Conservation (phyloP, 2,329 filamentous ascomycete species). For the Botrytis deweyae region DNA sequence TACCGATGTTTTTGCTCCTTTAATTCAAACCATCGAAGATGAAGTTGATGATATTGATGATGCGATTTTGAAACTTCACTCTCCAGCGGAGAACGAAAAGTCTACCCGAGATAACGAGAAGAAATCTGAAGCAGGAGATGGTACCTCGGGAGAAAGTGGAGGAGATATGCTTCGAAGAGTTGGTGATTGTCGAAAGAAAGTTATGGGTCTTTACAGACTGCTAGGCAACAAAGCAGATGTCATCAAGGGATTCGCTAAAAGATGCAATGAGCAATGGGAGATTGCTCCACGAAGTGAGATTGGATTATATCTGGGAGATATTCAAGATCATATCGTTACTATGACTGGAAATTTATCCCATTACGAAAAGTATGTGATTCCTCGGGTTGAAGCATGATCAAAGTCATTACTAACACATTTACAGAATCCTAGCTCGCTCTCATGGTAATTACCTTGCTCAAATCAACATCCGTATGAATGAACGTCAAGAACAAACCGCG, state of each 20-base stretch:
- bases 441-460: conserved; percentile 98
- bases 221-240: conserved; percentile 98
- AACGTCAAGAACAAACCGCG: conserved; percentile 91
- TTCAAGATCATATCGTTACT: conserved; percentile 98
- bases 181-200: conserved; percentile 92
- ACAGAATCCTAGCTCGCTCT: conserved; percentile 80
- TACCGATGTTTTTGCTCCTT: conserved; percentile 89
- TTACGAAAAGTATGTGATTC: conserved; percentile 78
- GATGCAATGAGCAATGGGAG: conserved; percentile 97
- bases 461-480: conserved; percentile 99
- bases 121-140: conserved; percentile 45
- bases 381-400: no score
- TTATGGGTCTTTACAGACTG: conserved; percentile 91
- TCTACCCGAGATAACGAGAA: conserved; percentile 47
- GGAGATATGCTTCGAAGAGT: conserved; percentile 89
- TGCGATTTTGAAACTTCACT: conserved; percentile 79
- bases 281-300: conserved; percentile 94
- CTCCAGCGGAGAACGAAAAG: conserved; percentile 48
- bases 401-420: background rate
- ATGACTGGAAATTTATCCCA: conserved; percentile 97
- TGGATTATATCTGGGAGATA: conserved; percentile 95
- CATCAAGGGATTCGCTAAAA: conserved; percentile 97
- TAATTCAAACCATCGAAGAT: conserved; percentile 90
- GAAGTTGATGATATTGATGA: conserved; percentile 98
- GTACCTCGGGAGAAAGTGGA: conserved; percentile 46